Evolutionary conservation across 2,329 filamentous ascomycete genomes (phyloP), one percentile per base, ranked within the genome.

Genomic region (Xylaria multiplex): DNA sequence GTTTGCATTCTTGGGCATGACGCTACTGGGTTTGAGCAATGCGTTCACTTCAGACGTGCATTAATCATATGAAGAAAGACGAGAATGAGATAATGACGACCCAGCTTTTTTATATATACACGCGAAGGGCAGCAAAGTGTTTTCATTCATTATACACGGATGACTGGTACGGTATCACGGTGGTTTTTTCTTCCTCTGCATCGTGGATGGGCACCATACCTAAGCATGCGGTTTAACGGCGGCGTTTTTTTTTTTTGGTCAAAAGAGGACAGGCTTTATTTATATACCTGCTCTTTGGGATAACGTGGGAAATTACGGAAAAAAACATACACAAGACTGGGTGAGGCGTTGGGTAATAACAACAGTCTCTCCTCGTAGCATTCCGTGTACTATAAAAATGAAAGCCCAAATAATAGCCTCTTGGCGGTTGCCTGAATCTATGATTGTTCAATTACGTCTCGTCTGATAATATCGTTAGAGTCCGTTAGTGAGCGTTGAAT

Each of bases 1-100:
- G 27, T 94, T 93, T 81, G 93, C 89, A 7, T 96, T 96, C 80
- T 75, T 91, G 27, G 92, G 96, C 1, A 98, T 98, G 94, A 89
- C 88, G 0, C 81, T 98, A 64, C 82, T 99, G 80, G 95, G 94
- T 0, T 71, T 96, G 59, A 97, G 92, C 78, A 93, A 90, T 79
- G 93, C 94, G 43, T 83, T 97, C 69, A 94, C 93, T n/a, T 88
- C 91, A 14, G 70, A 78, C 1, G 77, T 76, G 22, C 82, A 83
- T 65, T 83, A 65, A 78, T 2, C 43, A 24, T 32, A 40, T 19
- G 6, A 11, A 13, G 32, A 50, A 53, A n/a, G 42, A 40, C 35
- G 19, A n/a, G 37, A 27, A 54, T 46, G 60, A 50, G 48, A 53
- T 30, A 14, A 64, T 35, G 58, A 56, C 40, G 24, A 32, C 2